Conservation (phyloP, 495 filamentous ascomycete genomes). For the Penicillium desertorum region DNA sequence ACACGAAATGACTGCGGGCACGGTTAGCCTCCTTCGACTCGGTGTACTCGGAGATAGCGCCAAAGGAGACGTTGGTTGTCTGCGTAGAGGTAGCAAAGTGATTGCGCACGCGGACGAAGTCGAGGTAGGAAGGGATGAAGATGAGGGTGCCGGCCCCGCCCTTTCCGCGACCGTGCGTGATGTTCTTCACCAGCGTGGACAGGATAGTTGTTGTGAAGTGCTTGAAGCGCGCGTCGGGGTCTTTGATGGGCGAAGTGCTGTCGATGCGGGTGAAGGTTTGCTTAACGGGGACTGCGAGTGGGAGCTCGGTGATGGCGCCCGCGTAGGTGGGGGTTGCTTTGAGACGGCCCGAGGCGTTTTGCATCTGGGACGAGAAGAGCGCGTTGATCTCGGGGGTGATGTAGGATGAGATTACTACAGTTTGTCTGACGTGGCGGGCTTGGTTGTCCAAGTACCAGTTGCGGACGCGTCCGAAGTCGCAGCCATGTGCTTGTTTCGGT, state of each 20-base stretch:
- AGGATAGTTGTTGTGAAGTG: conserved; percentile 82
- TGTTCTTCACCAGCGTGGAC: conserved; percentile 65
- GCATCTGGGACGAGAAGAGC: conserved; percentile 72
- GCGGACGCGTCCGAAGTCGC: conserved; percentile 89
- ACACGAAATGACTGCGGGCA: conserved; percentile 83
- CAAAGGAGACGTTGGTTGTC: conserved; percentile 72
- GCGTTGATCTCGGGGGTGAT: conserved; percentile 86
- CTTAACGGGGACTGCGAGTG: conserved; percentile 63
- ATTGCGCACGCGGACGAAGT: conserved; percentile 91
- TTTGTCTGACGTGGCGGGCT: conserved; percentile 78
- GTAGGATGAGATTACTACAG: conserved; percentile 74
- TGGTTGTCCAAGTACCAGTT: conserved; percentile 88
- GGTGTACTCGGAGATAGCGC: conserved; percentile 84
- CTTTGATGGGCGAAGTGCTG: conserved; percentile 59
- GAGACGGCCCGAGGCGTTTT: conserved; percentile 73
- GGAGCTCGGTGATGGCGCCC: conserved; percentile 65
- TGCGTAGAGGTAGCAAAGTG: conserved; percentile 74
- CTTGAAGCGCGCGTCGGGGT: conserved; percentile 88
- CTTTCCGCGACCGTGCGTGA: conserved; percentile 42
- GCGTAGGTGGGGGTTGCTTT: conserved; percentile 66
- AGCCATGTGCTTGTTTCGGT: conserved; percentile 85
- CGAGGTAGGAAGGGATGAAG: conserved; percentile 89
- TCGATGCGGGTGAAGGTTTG: conserved; percentile 94
- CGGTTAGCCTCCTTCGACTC: conserved; percentile 71
- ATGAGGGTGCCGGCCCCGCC: conserved; percentile 63